These are phyloP conservation scores for Xylariomycetidae sp. DNA, from an alignment of 2,329 filamentous ascomycete species.

Conservation along the genomic window DNA sequence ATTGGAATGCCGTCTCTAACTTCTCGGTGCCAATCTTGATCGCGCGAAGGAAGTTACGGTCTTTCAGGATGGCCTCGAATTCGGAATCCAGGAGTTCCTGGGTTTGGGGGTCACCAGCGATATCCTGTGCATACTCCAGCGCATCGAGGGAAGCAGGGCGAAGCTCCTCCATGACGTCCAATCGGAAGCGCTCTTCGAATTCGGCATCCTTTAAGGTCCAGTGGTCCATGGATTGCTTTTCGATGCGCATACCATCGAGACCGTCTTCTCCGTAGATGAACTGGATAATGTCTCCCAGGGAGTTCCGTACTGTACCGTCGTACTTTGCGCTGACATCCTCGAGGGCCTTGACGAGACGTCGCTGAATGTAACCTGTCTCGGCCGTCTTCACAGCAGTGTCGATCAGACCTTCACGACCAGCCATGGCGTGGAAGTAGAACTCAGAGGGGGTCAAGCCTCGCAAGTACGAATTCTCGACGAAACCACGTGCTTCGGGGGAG, in stretches of 20 bases:
- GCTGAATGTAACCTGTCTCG: conserved; percentile 98
- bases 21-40: conserved; percentile 59
- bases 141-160: conserved; percentile 58
- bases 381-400: conserved; percentile 99
- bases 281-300: conserved; percentile 90
- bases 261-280: conserved; percentile 98
- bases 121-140: conserved; percentile 80
- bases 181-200: conserved; percentile 75
- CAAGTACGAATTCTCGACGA: conserved; percentile 97
- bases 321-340: conserved; percentile 98
- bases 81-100: conserved; percentile 85
- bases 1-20: conserved; percentile 78
- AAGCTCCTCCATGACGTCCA: conserved; percentile 74
- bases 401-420: conserved; percentile 98
- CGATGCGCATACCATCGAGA: conserved; percentile 86
- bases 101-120: conserved; percentile 79
- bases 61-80: conserved; percentile 70
- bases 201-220: conserved; percentile 72
- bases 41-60: conserved; percentile 67
- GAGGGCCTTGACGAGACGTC: conserved; percentile 93
- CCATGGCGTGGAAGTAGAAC: conserved; percentile 99
- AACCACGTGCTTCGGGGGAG: conserved; percentile 91
- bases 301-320: conserved; percentile 95
- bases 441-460: conserved; percentile 91
- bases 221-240: conserved; percentile 84